Base-by-base conservation (phyloP, 148 eudicot genomes). In the Diospyros lotus region DNA sequence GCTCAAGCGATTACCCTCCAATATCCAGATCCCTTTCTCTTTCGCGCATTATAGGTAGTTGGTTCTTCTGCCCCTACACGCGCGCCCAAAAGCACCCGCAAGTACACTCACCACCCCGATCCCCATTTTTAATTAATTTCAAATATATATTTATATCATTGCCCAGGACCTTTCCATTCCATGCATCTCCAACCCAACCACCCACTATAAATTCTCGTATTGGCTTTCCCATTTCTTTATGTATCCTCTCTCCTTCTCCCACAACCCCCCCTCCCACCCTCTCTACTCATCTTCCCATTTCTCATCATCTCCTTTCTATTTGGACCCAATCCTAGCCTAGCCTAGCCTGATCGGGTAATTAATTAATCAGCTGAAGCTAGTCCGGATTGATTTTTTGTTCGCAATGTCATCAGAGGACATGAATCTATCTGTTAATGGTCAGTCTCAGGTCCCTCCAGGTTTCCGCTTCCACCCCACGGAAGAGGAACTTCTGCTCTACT, bases 401-500 rank as follows among this genome's bases (percentile, higher is more conserved):
- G 8, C 10, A 67, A 67, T 67, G 70, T 67, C 28, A 28, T 28
- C 70, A 2, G 54, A 67, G 14, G 75, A 75, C 69, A 84, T 86
- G 87, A 88, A 80, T 68, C 51, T 86, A 66, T 86, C 87, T 6
- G 81, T 82, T 1, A 85, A 86, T 50, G 89, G 89, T 6, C 77
- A 88, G 38, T 78, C 86, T 58, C 79, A 82, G 59, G 89, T 88
- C 11, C 91, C 91, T 10, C 91, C 91, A 0, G 91, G 91, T 1
- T 88, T 88, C 55, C 79, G 91, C 38, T 88, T 88, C 70, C 91
- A 88, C 66, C 91, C 91, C 8, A 88, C 91, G 12, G 91, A 88
- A 48, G 91, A 88, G 73, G 91, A 88, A 76, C 89, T 88, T 58
- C 77, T 88, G 39, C 82, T 77, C 52, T 86, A 88, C 71, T 88